Base-by-base conservation (phyloP, 78 protist genomes). In the Isochrysis galbana region DNA sequence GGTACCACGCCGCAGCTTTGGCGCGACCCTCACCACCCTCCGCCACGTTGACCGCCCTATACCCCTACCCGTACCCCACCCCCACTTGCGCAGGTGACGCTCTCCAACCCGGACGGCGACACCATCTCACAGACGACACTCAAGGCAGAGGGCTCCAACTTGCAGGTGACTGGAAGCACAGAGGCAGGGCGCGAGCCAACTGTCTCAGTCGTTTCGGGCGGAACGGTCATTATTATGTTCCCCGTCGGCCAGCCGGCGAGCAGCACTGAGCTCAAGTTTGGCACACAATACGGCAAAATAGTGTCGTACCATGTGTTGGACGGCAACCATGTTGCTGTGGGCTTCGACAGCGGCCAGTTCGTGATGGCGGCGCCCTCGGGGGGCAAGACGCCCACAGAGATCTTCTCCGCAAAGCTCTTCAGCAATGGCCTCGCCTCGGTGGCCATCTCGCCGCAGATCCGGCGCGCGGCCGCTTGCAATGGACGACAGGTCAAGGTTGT, bases 221-320 rank as follows among this genome's bases (percentile, higher is more conserved):
- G 91, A 38, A 32, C 25, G 46, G 22, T 87, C 36, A 32, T 94
- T 17, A 39, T 83, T 25, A 1, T 94, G 48, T 48, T 90, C 72
- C 55, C 82, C 48, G 39, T 38, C 46, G 34, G 23, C 5, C 46
- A 48, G 42, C 41, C 78, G 46, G 41, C 1, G 22, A 41, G 80
- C 41, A 41, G 94, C 45, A 54, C 55, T 32, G 96, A 96, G 90
- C 80, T 96, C 34, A 91, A 89, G 34, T 96, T 96, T 90, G 89
- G 67, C 17, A 39, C 87, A 11, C 55, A 84, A 41, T 95, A 96
- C 95, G 98, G 98, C 89, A 0, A 7, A 46, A 78, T 96, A 26
- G 89, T 89, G 25, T 0, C 89, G 51, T 78, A 80, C 74, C 1
- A 45, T 25, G 95, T 96, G 96, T 93, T 77, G 87, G 96, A 92